Percentiles rank a stretch among this genome's conserved stretches.
phyloP scores from a whole-genome alignment of 2,329 filamentous ascomycete species.

The Aspergillus persii region DNA sequence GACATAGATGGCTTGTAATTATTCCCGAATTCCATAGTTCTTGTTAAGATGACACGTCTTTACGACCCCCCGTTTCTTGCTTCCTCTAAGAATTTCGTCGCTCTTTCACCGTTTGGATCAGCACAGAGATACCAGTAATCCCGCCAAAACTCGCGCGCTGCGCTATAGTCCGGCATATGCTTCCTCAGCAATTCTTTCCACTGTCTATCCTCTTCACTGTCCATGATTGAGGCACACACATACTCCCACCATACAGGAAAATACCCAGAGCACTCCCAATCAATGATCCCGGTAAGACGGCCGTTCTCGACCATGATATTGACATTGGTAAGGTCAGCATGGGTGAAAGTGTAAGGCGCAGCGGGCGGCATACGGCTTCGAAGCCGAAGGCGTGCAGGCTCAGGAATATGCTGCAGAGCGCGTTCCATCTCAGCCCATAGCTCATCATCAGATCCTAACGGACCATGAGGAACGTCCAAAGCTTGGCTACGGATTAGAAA shows the following conservation, averaged over 20 bases:
- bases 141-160: too few relatives aligned
- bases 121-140: too few relatives aligned
- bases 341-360: slow-evolving; percentile 37
- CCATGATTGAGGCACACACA: too few relatives aligned
- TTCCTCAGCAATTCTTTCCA: too few relatives aligned
- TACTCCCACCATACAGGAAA: slow-evolving; percentile 40
- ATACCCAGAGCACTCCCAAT: slow-evolving; percentile 41
- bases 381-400: slow-evolving; percentile 3
- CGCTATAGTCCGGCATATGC: too few relatives aligned
- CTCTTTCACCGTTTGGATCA: too few relatives aligned
- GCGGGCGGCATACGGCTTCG: slow-evolving; percentile 14
- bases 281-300: slow-evolving; percentile 38
- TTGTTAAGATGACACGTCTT: too few relatives aligned
- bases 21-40: too few relatives aligned
- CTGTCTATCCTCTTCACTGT: too few relatives aligned
- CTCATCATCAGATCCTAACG: slow-evolving; percentile 13
- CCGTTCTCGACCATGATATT: slow-evolving; percentile 43
- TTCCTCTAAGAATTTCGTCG: too few relatives aligned
- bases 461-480: slow-evolving; percentile 4
- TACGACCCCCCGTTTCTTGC: too few relatives aligned
- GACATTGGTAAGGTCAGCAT: slow-evolving; percentile 35
- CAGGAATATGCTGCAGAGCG: slow-evolving; percentile 4
- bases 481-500: slow-evolving; percentile 10
- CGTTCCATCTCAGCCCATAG: slow-evolving; percentile 13
- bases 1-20: too few relatives aligned